Evolutionary conservation across 2,329 filamentous ascomycete species (phyloP).

Genomic region (Rachicladosporium sp.): DNA sequence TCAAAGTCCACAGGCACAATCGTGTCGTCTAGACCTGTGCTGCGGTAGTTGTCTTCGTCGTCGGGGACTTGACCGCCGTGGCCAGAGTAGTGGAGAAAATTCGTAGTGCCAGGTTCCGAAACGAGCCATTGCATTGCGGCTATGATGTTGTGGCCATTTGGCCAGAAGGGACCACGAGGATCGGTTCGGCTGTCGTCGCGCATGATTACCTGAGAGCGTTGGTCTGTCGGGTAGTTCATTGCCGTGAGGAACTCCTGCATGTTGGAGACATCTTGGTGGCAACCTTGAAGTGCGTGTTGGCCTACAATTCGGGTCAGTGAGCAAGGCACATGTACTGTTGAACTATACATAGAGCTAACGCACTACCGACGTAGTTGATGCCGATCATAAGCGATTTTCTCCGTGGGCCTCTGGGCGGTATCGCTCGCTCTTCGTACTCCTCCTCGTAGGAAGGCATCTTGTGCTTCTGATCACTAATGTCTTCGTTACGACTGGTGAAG

Average conservation of each 20-base stretch:
- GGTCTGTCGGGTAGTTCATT: slow-evolving; percentile 30
- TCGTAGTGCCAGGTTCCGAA: slow-evolving; percentile 37
- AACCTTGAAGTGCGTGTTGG: slow-evolving; percentile 34
- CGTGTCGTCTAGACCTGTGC: slow-evolving; percentile 20
- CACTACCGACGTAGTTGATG: slow-evolving; percentile 37
- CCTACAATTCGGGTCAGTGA: background rate
- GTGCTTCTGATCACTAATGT: too few species aligned
- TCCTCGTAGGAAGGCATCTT: too few species aligned
- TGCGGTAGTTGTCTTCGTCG: slow-evolving; percentile 24
- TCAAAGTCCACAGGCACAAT: slow-evolving; percentile 24
- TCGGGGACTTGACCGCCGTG: slow-evolving; percentile 45
- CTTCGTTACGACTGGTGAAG: too few species aligned
- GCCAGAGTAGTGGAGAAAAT: slow-evolving; percentile 48
- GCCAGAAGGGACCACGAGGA: slow-evolving; percentile 22
- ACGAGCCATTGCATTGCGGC: slow-evolving; percentile 49
- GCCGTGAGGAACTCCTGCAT: slow-evolving; percentile 34
- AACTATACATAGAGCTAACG: too few species aligned
- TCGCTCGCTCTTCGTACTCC: too few species aligned
- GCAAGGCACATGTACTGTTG: too few species aligned
- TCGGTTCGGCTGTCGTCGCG: slow-evolving; percentile 27
- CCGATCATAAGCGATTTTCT: slow-evolving; percentile 41
- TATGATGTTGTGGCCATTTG: slow-evolving; percentile 24
- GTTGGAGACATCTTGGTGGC: slow-evolving; percentile 39
- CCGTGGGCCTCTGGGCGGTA: slow-evolving; percentile 2
- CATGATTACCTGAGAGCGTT: slow-evolving; percentile 33